Percentiles rank a stretch among this genome's conserved stretches.
These are phyloP conservation scores for Linderniella brevidens DNA, from an alignment of 257 asterid species.

Conservation along the genomic window DNA sequence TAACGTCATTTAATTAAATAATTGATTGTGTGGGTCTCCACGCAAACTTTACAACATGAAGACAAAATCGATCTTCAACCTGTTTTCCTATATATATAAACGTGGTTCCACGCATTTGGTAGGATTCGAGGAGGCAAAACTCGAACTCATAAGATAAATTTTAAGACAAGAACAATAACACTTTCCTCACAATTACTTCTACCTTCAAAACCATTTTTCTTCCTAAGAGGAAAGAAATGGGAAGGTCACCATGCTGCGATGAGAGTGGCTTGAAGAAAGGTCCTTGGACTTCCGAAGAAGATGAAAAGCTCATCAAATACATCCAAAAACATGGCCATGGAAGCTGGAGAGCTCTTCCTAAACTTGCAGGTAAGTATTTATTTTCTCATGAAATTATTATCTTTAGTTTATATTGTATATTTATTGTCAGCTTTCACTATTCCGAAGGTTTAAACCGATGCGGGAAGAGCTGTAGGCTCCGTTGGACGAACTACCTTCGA, in stretches of 20 bases:
- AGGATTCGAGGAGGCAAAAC: constrained; percentile 21
- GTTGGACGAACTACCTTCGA: constrained; percentile 64
- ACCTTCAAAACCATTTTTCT: too few relatives aligned
- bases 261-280: constrained; percentile 68
- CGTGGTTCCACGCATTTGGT: constrained; percentile 30
- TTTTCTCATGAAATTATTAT: neutral
- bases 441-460: constrained; percentile 52
- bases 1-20: neutral
- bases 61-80: constrained; percentile 10
- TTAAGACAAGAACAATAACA: constrained; percentile 8
- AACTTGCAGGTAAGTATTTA: constrained; percentile 38
- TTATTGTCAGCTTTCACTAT: neutral
- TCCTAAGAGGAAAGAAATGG: constrained; percentile 18
- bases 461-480: constrained; percentile 65
- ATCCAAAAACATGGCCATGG: constrained; percentile 71
- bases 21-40: too few relatives aligned
- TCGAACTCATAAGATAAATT: constrained; percentile 6
- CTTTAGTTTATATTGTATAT: neutral
- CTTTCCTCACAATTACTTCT: neutral
- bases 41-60: constrained; percentile 7
- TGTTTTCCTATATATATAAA: constrained; percentile 9
- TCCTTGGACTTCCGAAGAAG: constrained; percentile 86
- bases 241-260: constrained; percentile 66
- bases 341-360: constrained; percentile 91
- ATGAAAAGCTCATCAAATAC: constrained; percentile 43